A percentile compares a stretch with the other conserved stretches of the same genome.
Conservation (phyloP, 805 yeast genomes). For the Candida verbasci region DNA sequence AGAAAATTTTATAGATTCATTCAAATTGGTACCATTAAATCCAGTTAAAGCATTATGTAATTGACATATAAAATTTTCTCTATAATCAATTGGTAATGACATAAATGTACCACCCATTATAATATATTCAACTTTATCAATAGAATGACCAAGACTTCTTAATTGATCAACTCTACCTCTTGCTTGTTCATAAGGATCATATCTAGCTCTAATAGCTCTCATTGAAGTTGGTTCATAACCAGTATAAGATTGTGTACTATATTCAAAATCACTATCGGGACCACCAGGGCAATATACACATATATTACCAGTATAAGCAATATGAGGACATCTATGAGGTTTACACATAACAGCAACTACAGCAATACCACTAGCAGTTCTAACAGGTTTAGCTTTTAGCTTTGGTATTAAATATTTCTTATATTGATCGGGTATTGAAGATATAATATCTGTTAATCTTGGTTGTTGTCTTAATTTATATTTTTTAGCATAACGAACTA, state of each 20-base stretch:
- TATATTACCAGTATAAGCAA: constrained; percentile 96
- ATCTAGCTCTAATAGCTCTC: constrained; percentile 98
- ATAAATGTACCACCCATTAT: constrained; percentile 99
- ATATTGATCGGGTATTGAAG: constrained; percentile 94
- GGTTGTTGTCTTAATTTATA: constrained; percentile 92
- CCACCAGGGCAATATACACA: constrained; percentile 99
- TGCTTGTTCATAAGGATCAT: constrained; percentile 98
- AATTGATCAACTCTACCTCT: constrained; percentile 96
- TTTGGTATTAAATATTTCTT: constrained; percentile 88
- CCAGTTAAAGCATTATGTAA: constrained; percentile 95
- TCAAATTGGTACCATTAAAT: constrained; percentile 77
- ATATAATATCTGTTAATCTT: constrained; percentile 87
- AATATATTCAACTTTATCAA: constrained; percentile 95
- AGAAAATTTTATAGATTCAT: constrained; percentile 85
- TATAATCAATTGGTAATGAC: constrained; percentile 85
- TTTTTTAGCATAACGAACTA: constrained; percentile 80
- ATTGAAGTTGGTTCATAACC: constrained; percentile 98
- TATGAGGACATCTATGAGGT: constrained; percentile 98
- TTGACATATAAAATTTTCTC: constrained; percentile 85
- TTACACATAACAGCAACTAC: constrained; percentile 99
- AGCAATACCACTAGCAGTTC: constrained; percentile 98
- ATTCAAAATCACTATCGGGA: constrained; percentile 96
- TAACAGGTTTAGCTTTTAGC: constrained; percentile 95
- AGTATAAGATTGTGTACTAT: constrained; percentile 95
- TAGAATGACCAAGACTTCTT: constrained; percentile 91